phyloP scores from a whole-genome alignment of 305 asterid species.

The Plantago coronopus region DNA sequence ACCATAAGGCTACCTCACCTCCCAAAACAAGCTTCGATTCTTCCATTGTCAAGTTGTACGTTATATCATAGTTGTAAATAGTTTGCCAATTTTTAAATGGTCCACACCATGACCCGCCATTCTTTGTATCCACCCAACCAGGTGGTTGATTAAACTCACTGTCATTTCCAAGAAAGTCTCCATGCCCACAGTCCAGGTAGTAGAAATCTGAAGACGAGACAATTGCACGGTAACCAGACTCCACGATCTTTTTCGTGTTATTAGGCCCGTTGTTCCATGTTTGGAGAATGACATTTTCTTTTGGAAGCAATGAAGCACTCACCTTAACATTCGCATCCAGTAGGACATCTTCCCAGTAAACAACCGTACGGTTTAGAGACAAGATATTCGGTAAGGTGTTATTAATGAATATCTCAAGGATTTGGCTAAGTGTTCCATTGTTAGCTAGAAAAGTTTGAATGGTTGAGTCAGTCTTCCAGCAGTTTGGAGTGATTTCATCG shows the following conservation, averaged over 20 bases:
- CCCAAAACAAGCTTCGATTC: constrained; percentile 75
- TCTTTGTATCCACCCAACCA: constrained; percentile 35
- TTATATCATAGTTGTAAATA: constrained; percentile 78
- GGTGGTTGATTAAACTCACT: constrained; percentile 54
- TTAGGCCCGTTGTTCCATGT: constrained; percentile 78
- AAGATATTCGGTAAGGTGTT: constrained; percentile 66
- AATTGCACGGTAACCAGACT: constrained; percentile 63
- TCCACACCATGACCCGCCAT: constrained; percentile 89
- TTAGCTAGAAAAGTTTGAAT: constrained; percentile 46
- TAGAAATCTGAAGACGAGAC: constrained; percentile 72
- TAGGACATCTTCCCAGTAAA: constrained; percentile 89
- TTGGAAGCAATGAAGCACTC: constrained; percentile 50
- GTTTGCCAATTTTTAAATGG: constrained; percentile 89
- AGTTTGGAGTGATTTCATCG: constrained; percentile 66
- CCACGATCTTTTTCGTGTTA: constrained; percentile 58
- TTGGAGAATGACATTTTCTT: constrained; percentile 55
- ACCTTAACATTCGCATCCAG: constrained; percentile 46
- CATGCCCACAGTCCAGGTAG: constrained; percentile 91
- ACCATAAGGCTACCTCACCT: constrained; percentile 88
- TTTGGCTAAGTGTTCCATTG: constrained; percentile 65
- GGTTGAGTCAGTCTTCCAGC: constrained; percentile 71
- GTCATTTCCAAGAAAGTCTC: constrained; percentile 61
- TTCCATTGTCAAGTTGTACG: constrained; percentile 42
- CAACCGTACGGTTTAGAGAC: constrained; percentile 63
- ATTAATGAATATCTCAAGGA: constrained; percentile 55